A percentile compares a stretch with the other conserved stretches of the same genome.
phyloP scores from a whole-genome alignment of 176 grass and related monocot species.

The Urochloa ruziziensis region DNA sequence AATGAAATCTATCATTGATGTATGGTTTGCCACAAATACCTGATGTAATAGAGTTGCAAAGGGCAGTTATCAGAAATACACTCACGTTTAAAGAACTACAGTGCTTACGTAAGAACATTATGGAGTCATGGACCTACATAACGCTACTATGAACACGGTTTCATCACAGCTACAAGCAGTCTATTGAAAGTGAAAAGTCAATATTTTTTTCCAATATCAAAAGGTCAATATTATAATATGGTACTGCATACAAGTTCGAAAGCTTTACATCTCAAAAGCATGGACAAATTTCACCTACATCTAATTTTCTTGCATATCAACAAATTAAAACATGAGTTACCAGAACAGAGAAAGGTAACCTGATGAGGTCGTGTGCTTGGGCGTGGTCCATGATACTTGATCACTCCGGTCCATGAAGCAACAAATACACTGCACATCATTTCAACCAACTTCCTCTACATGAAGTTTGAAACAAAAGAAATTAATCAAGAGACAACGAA shows the following conservation, averaged over 20 bases:
- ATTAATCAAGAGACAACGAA: constrained; percentile 1
- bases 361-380: constrained; percentile 93
- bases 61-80: constrained; percentile 17
- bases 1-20: constrained; percentile 99
- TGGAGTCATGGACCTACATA: not conserved
- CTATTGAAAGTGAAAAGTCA: not conserved
- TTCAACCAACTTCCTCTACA: constrained; percentile 90
- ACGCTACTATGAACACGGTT: not conserved
- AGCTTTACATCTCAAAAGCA: constrained; percentile 9
- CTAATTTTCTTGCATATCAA: constrained; percentile 7
- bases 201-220: not conserved
- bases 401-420: constrained; percentile 95
- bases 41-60: constrained; percentile 43
- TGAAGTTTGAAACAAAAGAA: constrained; percentile 26
- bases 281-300: not conserved
- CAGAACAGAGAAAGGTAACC: constrained; percentile 38
- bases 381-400: constrained; percentile 92
- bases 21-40: constrained; percentile 99
- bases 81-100: not conserved
- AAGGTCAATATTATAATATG: not conserved
- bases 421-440: constrained; percentile 99
- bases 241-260: not conserved
- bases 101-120: constrained; percentile 16
- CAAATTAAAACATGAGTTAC: constrained; percentile 9
- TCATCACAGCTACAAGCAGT: not conserved